These are phyloP conservation scores for Cyclaneusma minus DNA, from an alignment of 2,329 filamentous ascomycete species.

Conservation along the genomic window DNA sequence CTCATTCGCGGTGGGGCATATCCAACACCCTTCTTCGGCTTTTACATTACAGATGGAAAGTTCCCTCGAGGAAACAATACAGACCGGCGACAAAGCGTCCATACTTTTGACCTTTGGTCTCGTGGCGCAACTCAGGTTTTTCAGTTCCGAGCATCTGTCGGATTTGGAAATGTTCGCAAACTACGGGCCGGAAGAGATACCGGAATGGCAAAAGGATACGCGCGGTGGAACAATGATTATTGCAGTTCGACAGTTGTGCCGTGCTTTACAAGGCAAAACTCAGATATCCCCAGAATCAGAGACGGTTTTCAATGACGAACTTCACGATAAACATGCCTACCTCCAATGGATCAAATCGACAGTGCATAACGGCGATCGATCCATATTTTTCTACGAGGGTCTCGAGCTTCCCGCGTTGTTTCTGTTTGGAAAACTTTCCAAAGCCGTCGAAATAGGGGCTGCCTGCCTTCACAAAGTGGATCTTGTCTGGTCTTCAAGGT, in stretches of 20 bases:
- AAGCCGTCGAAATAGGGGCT: constrained; percentile 40
- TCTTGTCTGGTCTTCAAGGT: constrained; percentile 43
- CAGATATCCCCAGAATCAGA: constrained; percentile 23
- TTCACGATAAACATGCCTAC: constrained; percentile 43
- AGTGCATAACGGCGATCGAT: constrained; percentile 40
- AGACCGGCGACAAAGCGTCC: constrained; percentile 54
- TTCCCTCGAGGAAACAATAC: constrained; percentile 48
- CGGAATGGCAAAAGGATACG: constrained; percentile 55
- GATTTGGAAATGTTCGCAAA: constrained; percentile 58
- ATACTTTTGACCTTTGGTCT: constrained; percentile 59
- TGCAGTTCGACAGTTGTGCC: constrained; percentile 46
- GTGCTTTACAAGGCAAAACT: constrained; percentile 65
- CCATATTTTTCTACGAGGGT: constrained; percentile 52
- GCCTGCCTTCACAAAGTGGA: constrained; percentile 29
- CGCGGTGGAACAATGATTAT: constrained; percentile 57
- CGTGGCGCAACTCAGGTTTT: constrained; percentile 50
- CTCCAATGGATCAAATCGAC: constrained; percentile 39
- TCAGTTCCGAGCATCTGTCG: constrained; percentile 49
- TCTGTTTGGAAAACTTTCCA: constrained; percentile 45
- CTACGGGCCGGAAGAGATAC: constrained; percentile 59
- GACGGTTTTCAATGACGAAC: constrained; percentile 50
- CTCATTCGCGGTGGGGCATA: constrained; percentile 53
- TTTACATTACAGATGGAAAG: constrained; percentile 45
- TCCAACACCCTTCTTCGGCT: constrained; percentile 44
- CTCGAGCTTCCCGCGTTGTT: constrained; percentile 48